These are phyloP conservation scores for Gymnopilus dilepis DNA, from an alignment of 768 basidiomycete species.

Conservation along the genomic window DNA sequence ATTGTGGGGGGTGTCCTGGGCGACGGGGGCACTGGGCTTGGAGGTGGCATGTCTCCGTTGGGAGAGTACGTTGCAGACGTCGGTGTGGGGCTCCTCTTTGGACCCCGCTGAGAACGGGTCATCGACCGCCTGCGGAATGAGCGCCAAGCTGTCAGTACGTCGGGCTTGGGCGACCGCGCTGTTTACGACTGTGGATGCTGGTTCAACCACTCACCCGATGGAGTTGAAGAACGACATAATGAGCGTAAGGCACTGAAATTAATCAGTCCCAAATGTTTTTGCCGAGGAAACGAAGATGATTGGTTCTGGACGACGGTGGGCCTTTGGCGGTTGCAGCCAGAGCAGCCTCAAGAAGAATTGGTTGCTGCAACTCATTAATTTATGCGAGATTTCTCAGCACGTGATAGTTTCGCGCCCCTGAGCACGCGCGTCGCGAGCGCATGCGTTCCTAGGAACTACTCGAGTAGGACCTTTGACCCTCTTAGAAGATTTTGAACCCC, in stretches of 20 bases:
- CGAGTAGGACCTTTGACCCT: too few relatives aligned
- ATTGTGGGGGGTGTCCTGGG: slow-evolving; percentile 35
- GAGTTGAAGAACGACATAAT: slow-evolving; percentile 86
- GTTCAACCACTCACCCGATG: slow-evolving; percentile 59
- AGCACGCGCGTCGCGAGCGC: background rate
- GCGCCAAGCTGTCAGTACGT: background rate
- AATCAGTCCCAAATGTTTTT: slow-evolving; percentile 34
- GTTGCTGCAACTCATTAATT: background rate
- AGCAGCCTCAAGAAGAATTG: background rate
- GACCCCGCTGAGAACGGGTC: slow-evolving; percentile 61
- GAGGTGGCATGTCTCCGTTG: slow-evolving; percentile 42
- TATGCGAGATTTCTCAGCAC: too few relatives aligned
- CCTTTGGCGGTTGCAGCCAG: slow-evolving; percentile 1
- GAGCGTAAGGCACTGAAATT: slow-evolving; percentile 32
- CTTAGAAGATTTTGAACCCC: too few relatives aligned
- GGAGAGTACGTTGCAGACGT: slow-evolving; percentile 66
- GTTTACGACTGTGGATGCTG: background rate
- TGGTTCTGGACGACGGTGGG: background rate
- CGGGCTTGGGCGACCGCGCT: background rate
- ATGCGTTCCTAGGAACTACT: too few relatives aligned
- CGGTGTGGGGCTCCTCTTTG: slow-evolving; percentile 77
- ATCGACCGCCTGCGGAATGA: slow-evolving; percentile 64
- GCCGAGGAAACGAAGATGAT: background rate
- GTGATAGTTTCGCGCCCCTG: slow-evolving; percentile 12
- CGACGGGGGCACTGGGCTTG: slow-evolving; percentile 41